Evolutionary conservation across 2,329 filamentous ascomycete genomes (phyloP).

Genomic region (Claviceps quebecensis): DNA sequence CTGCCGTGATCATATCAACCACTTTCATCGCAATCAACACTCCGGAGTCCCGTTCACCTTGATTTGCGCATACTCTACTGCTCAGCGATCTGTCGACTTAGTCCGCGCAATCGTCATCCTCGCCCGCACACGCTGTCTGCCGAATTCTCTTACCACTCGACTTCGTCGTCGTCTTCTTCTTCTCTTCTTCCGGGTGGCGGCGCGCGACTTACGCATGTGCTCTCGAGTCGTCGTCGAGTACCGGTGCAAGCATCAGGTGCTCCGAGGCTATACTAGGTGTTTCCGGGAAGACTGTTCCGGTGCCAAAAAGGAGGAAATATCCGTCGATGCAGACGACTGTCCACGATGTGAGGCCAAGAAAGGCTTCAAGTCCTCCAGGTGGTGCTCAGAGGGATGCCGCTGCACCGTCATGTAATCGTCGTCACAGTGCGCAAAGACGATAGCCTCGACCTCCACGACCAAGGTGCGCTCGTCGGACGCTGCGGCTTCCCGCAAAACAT

Average conservation of each 20-base stretch:
- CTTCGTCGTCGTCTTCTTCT: background rate
- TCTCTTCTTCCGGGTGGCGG: background rate
- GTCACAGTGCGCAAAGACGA: too few relatives aligned
- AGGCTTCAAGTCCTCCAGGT: slow-evolving; percentile 19
- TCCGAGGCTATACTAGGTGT: slow-evolving; percentile 22
- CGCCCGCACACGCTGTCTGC: too few relatives aligned
- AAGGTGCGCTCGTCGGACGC: background rate
- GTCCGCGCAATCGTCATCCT: background rate
- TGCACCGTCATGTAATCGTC: slow-evolving; percentile 15
- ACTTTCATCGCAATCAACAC: background rate
- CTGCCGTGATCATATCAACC: background rate
- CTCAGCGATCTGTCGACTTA: background rate
- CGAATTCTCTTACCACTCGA: background rate
- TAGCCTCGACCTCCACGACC: background rate
- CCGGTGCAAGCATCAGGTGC: slow-evolving; percentile 22
- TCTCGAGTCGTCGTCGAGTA: slow-evolving; percentile 20
- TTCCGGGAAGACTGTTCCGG: slow-evolving; percentile 18
- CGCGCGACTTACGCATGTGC: slow-evolving; percentile 16
- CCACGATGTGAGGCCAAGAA: slow-evolving; percentile 20
- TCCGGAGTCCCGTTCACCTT: background rate
- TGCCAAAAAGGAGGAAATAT: slow-evolving; percentile 16
- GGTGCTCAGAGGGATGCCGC: slow-evolving; percentile 22
- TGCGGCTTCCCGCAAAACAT: too few relatives aligned
- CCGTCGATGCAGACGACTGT: slow-evolving; percentile 18
- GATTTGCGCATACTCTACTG: background rate